Base-by-base conservation (phyloP, 495 filamentous ascomycete species). In the Ascobolus immersus region DNA sequence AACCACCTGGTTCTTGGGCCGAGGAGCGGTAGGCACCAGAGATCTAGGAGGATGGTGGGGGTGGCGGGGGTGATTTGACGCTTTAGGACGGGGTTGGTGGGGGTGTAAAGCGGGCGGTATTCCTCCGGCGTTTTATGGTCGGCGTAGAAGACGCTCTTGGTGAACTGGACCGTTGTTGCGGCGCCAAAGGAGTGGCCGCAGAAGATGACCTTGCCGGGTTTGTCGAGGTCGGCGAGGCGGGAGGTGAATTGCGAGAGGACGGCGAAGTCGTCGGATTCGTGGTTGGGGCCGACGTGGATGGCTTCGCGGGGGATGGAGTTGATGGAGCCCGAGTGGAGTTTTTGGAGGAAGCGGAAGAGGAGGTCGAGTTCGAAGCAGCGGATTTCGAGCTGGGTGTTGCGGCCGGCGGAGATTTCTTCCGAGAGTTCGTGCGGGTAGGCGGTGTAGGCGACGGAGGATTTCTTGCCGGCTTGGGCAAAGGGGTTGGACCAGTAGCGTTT, bases 121-220 rank as follows among this genome's bases (percentile, higher is more conserved):
- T 22, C 10, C 4, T 4, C 15, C 19, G 19, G 14, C 47, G 52
- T 13, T 44, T 12, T 13, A 2, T 45, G 40, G 10, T 49, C 38
- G 29, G 37, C 39, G 47, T 75, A 76, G 53, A 66, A 76, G 22
- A 69, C 60, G 21, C 59, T 69, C 45, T 84, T 84, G 40, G 77
- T 48, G 29, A 84, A 60, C 42, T 81, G 77, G 4, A 73, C 59
- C 19, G 66, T 55, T 14, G 69, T 77, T 0, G 73, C 58, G 14
- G 69, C 69, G 28, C 77, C 77, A 42, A 84, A 82, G 11, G 67
- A 73, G 50, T 84, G 77, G 5, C 77, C 77, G 1, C 59, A 60
- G 50, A 69, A 79, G 28, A 65, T 62, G 1, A 81, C 60, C n/a
- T 54, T 56, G 5, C 77, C 77, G 0, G 77, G 73, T n/a, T 56